These are phyloP conservation scores for Psidium guajava DNA, from an alignment of 345 rosid genomes.

Conservation along the genomic window DNA sequence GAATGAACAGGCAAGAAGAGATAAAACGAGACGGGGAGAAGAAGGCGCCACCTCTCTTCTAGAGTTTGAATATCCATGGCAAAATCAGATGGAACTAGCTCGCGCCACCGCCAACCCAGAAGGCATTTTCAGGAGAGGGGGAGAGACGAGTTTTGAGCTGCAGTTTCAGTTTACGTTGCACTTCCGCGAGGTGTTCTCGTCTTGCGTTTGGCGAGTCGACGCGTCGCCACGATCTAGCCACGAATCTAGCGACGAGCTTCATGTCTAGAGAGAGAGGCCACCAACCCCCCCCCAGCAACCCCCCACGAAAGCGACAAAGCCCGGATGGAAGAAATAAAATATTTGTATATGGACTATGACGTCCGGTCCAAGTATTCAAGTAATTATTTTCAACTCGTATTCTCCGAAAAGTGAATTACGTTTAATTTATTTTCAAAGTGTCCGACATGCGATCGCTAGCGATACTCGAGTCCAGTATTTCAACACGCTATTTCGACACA, in stretches of 20 bases:
- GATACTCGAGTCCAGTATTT: too few relatives aligned
- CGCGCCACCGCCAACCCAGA: background rate
- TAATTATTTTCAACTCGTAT: too few relatives aligned
- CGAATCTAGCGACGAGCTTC: background rate
- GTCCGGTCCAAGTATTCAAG: background rate
- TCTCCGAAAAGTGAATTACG: too few relatives aligned
- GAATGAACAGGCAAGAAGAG: background rate
- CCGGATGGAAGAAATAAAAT: background rate
- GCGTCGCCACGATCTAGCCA: background rate
- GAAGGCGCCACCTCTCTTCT: background rate
- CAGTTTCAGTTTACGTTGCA: background rate
- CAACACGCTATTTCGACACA: too few relatives aligned
- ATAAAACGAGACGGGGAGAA: background rate
- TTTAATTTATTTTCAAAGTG: too few relatives aligned
- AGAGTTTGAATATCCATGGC: constrained; percentile 1
- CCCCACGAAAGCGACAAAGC: background rate
- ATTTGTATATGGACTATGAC: rapidly evolving
- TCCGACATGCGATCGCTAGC: too few relatives aligned
- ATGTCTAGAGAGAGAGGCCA: background rate
- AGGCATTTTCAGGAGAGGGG: background rate
- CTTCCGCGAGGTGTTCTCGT: background rate
- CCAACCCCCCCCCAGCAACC: background rate
- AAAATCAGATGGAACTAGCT: background rate
- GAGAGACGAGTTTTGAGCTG: background rate
- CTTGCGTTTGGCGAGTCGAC: background rate